phyloP scores from a whole-genome alignment of 1,284 basidiomycete genomes.

The Amylostereum chailletii region DNA sequence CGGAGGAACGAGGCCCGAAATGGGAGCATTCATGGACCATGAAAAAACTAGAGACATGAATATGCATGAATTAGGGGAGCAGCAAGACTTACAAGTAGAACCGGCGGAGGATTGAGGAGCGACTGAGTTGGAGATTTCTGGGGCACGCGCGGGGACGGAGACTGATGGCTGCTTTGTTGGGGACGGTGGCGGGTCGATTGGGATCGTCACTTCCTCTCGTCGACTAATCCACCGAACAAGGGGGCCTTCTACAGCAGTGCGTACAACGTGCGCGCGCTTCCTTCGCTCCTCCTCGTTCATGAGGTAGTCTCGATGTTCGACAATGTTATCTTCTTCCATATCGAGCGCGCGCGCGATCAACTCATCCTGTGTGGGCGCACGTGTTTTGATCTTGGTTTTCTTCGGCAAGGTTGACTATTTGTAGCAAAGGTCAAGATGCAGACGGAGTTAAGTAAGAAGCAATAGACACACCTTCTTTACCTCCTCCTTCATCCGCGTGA shows the following conservation, averaged over 20 bases:
- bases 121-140: slow-evolving; percentile 1
- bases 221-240: slow-evolving; percentile 68
- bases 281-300: slow-evolving; percentile 76
- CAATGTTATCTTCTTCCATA: slow-evolving; percentile 77
- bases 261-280: slow-evolving; percentile 52
- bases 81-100: slow-evolving; percentile 4
- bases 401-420: slow-evolving; percentile 50
- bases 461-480: slow-evolving; percentile 44
- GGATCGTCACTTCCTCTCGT: slow-evolving; percentile 42
- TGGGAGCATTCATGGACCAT: too few species aligned
- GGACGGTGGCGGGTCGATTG: slow-evolving; percentile 11
- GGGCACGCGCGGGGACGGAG: background rate
- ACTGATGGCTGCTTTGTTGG: background rate
- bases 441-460: background rate
- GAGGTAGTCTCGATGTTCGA: slow-evolving; percentile 73
- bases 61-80: background rate
- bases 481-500: slow-evolving; percentile 50
- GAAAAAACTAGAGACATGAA: too few species aligned
- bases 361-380: slow-evolving; percentile 65
- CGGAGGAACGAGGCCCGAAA: too few species aligned
- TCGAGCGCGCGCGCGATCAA: slow-evolving; percentile 76
- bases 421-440: background rate
- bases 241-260: slow-evolving; percentile 58
- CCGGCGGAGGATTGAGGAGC: background rate
- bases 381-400: slow-evolving; percentile 42